Base-by-base conservation (phyloP, 495 filamentous ascomycete genomes). In the Lasiosphaeriaceae sp. region DNA sequence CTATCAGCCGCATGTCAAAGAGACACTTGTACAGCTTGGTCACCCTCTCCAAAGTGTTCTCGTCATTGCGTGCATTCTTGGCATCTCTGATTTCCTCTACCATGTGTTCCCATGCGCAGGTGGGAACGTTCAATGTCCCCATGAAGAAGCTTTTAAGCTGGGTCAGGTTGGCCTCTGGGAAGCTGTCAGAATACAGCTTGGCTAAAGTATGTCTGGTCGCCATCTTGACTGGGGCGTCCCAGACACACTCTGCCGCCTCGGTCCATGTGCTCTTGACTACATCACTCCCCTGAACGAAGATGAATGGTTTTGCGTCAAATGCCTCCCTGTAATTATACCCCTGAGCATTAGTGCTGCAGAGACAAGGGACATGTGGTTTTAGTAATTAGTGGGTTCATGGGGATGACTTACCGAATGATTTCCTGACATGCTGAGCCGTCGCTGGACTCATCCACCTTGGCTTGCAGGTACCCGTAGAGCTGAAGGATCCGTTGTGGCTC, bases 101-200 rank as follows among this genome's bases (percentile, higher is more conserved):
- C 4, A 43, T 6, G 14, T 43, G 16, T 41, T 41, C n/a, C 14
- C 20, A 12, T 6, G 45, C 21, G 8, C 19, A 47, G 45, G 20
- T 2, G n/a, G 45, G 45, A 1, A 47, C 20, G 5, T 8, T 11
- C 50, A 52, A 19, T 2, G 50, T 52, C 31, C 12, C n/a, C 35
- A 11, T 8, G 29, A 52, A 66, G 52, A 74, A 64, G 16, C 41
- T 12, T 2, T 24, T 63, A 26, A 50, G 16, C 17, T 6, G 56
- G 11, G 20, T 34, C 34, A 16, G 58, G 56, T 20, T 47, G 11
- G 39, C 21, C n/a, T 3, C 44, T 11, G 16, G 6, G 2, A 59
- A 58, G 7, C 9, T 11, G 0, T 35, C 9, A 5, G 21, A 14
- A 23, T 66, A 66, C 22, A 52, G 8, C 11, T 26, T 21, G 6